Base-by-base conservation (phyloP, 1,139 yeast genomes). In the Candida glucosophila region DNA sequence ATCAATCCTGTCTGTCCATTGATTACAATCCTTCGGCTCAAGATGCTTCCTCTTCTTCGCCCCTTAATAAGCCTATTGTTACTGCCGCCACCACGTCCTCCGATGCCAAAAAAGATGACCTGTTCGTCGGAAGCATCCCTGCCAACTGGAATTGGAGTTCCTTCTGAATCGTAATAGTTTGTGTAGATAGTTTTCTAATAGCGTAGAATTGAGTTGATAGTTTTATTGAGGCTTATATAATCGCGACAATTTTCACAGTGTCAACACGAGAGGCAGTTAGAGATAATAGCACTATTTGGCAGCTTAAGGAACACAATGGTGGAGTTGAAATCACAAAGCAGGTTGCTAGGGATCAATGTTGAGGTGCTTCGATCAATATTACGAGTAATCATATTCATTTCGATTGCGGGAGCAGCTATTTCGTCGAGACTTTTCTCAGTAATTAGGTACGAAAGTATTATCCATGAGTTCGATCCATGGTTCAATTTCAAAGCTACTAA, bases 401-500 rank as follows among this genome's bases (percentile, higher is more conserved):
- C 80, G 25, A 74, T 83, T 40, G 83, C 88, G 20, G 88, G 83
- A 14, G 97, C 97, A 3, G 95, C 97, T 20, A 69, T 90, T 31
- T 77, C 94, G 24, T 79, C 95, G 31, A 74, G 99, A 47, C 66
- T 90, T 49, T 73, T 72, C 37, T 69, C 90, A 4, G 90, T 80
- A 30, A 76, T 82, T 32, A 66, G 93, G 40, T 92, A 86, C 49
- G 99, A 92, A 58, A 77, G 92, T 33, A 92, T 92, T 47, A 92
- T 92, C 55, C 99, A 92, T 60, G 99, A 92, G 56, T 90, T 90
- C 49, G 98, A 92, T 57, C 97, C 98, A 19, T 90, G 98, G 98
- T 92, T 92, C 67, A 90, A 90, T 55, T 90, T 74, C 61, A 65
- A 98, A 41, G 98, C 98, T 24, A 82, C 98, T 14, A 82, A 82